These are phyloP conservation scores for Botrytis fabae DNA, from an alignment of 2,329 filamentous ascomycete genomes.

Conservation along the genomic window DNA sequence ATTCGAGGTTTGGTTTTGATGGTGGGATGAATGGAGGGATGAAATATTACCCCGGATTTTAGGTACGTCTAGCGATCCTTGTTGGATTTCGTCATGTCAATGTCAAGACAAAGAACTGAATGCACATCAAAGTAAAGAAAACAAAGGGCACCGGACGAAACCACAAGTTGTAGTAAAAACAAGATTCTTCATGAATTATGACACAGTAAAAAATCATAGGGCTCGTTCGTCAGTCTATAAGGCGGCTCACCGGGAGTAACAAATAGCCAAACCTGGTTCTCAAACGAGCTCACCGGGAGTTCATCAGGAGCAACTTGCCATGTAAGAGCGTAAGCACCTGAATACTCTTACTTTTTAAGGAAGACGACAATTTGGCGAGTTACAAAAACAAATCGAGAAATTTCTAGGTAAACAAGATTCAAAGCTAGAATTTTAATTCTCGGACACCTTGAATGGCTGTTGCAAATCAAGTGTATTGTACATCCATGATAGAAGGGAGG, in stretches of 20 bases:
- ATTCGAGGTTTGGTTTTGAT: background rate
- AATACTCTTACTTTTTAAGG: background rate
- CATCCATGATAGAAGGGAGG: background rate
- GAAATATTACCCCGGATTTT: constrained; percentile 14
- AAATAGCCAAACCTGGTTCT: background rate
- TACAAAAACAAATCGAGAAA: background rate
- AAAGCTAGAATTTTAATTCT: background rate
- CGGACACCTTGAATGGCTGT: background rate
- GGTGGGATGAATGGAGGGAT: background rate
- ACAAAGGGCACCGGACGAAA: background rate
- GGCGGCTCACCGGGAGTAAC: background rate
- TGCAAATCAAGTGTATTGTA: background rate
- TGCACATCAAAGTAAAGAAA: background rate
- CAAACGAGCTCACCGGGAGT: background rate
- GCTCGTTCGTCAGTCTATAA: background rate
- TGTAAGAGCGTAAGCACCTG: background rate
- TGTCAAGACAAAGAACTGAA: background rate
- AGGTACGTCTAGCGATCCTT: background rate
- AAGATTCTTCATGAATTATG: background rate
- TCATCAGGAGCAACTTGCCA: background rate
- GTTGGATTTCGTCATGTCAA: background rate
- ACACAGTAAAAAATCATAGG: background rate
- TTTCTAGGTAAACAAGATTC: background rate
- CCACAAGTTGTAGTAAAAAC: background rate
- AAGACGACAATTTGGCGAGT: too few species aligned